phyloP scores from a whole-genome alignment of 306 rosid species.

The Astragalus glycyphyllos region DNA sequence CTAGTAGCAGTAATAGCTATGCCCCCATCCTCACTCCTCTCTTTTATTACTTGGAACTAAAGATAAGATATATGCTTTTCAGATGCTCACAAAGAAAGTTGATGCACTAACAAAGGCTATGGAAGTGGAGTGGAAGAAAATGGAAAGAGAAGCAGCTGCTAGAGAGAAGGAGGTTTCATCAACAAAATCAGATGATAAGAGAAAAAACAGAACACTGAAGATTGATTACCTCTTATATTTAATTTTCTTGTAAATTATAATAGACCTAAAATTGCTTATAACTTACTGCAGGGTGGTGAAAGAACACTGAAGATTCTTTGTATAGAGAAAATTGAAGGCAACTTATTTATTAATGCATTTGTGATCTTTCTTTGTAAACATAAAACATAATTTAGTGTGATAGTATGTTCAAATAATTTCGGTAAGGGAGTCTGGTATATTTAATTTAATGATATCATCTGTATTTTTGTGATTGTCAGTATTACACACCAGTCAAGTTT shows the following conservation, averaged over 20 bases:
- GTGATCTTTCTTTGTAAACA: slow-evolving; percentile 54
- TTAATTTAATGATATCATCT: slow-evolving; percentile 36
- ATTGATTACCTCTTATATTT: background rate
- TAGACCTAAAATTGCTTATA: slow-evolving; percentile 23
- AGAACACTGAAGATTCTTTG: slow-evolving; percentile 45
- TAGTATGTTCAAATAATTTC: slow-evolving; percentile 51
- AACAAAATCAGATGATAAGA: slow-evolving; percentile 55
- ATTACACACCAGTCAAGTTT: slow-evolving; percentile 24
- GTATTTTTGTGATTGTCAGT: slow-evolving; percentile 22
- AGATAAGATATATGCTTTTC: slow-evolving; percentile 42
- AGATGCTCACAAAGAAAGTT: slow-evolving; percentile 82
- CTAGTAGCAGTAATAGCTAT: slow-evolving; percentile 3
- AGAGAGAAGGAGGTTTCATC: slow-evolving; percentile 80
- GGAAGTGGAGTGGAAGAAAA: slow-evolving; percentile 85
- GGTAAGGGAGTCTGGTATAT: slow-evolving; percentile 33
- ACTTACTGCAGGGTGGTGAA: slow-evolving; percentile 66
- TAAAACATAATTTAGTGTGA: slow-evolving; percentile 36
- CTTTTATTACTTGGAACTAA: slow-evolving; percentile 30
- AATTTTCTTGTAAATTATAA: slow-evolving; percentile 26
- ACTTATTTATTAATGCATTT: slow-evolving; percentile 32
- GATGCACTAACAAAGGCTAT: slow-evolving; percentile 82
- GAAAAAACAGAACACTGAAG: slow-evolving; percentile 54
- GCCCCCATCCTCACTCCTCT: background rate
- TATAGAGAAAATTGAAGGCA: slow-evolving; percentile 48
- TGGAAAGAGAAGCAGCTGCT: slow-evolving; percentile 83